phyloP scores from a whole-genome alignment of 129 eudicot genomes.

The Lactuca saligna region DNA sequence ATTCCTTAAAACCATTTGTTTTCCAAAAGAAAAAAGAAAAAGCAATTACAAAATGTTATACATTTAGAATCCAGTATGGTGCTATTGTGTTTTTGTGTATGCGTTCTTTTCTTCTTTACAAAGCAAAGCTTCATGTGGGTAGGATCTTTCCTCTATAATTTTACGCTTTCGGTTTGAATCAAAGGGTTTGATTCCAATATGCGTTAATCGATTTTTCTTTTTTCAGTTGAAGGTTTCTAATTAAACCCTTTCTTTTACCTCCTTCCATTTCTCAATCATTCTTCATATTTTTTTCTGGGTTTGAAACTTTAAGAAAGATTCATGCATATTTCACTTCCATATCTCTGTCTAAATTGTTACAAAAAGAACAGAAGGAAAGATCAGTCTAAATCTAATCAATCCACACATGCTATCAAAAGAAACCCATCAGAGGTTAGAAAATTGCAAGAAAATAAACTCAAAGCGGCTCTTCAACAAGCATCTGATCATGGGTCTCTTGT shows the following conservation, averaged over 20 bases:
- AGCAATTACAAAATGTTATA: not conserved
- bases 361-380: constrained; percentile 63
- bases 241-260: not conserved
- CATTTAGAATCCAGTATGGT: not conserved
- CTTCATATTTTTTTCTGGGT: constrained; percentile 27
- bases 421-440: constrained; percentile 61
- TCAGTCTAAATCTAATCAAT: constrained; percentile 49
- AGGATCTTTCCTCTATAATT: constrained; percentile 10
- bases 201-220: constrained; percentile 21
- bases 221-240: constrained; percentile 6
- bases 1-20: not conserved
- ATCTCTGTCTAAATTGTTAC: constrained; percentile 61
- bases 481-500: constrained; percentile 86
- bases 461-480: constrained; percentile 90
- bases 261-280: constrained; percentile 22
- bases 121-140: constrained; percentile 33
- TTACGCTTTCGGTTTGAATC: constrained; percentile 8
- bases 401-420: constrained; percentile 45
- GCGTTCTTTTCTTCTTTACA: constrained; percentile 35
- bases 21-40: too few species aligned
- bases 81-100: not conserved
- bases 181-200: constrained; percentile 17
- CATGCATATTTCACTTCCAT: constrained; percentile 81
- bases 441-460: constrained; percentile 72
- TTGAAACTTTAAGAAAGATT: constrained; percentile 24